phyloP scores from a whole-genome alignment of 768 basidiomycete genomes.

The Suillus tomentosus region DNA sequence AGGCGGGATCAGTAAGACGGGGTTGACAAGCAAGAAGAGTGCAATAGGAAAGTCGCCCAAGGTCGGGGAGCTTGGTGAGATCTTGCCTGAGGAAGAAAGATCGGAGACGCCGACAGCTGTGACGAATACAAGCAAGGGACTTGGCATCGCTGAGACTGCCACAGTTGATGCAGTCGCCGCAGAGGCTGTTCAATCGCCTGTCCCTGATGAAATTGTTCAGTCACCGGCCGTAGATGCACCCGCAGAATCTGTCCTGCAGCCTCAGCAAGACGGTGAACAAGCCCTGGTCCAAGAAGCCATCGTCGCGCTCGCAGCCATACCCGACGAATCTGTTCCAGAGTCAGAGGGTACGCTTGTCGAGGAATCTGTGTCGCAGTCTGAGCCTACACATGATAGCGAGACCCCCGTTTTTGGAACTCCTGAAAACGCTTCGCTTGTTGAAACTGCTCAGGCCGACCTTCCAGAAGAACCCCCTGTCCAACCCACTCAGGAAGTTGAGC shows the following conservation, averaged over 20 bases:
- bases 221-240: constrained; percentile 12
- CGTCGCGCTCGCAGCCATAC: constrained; percentile 21
- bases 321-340: not conserved
- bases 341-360: not conserved
- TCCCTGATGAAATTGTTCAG: constrained; percentile 5
- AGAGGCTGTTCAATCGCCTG: constrained; percentile 16
- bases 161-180: constrained; percentile 22
- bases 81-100: constrained; percentile 55
- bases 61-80: constrained; percentile 74
- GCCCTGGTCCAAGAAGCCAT: constrained; percentile 14
- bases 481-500: not conserved
- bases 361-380: not conserved
- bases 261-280: not conserved
- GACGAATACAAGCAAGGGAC: constrained; percentile 27
- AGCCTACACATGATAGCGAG: not conserved
- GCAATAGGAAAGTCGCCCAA: constrained; percentile 38
- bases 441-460: not conserved
- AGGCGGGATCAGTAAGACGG: constrained; percentile 28
- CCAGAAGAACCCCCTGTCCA: not conserved
- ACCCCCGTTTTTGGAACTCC: constrained; percentile 5
- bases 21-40: constrained; percentile 25
- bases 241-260: not conserved
- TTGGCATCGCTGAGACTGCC: constrained; percentile 22
- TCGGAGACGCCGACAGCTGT: constrained; percentile 31
- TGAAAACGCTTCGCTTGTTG: constrained; percentile 6